Evolutionary conservation across 2,329 filamentous ascomycete species (phyloP).

Genomic region (Reticulascus tulasneorum): DNA sequence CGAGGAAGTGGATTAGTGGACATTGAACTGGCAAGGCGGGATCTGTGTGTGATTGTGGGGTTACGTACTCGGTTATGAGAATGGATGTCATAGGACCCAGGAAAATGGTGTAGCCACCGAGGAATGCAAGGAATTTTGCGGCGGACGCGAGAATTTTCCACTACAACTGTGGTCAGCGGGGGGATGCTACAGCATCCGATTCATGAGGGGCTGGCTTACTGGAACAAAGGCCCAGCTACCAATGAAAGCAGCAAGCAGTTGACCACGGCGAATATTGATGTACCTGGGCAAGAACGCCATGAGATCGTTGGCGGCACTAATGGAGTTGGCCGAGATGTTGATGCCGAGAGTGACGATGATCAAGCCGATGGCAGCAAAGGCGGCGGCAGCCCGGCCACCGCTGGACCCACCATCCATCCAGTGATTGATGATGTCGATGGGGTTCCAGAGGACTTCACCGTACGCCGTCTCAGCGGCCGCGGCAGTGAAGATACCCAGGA

Average conservation of each 20-base stretch:
- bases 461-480: constrained; percentile 45
- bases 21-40: too few relatives aligned
- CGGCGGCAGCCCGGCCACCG: constrained; percentile 37
- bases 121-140: constrained; percentile 18
- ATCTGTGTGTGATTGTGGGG: too few relatives aligned
- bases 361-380: constrained; percentile 48
- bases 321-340: constrained; percentile 44
- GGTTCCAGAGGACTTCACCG: constrained; percentile 42
- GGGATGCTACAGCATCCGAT: too few relatives aligned
- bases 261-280: constrained; percentile 26
- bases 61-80: constrained; percentile 32
- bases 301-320: constrained; percentile 27
- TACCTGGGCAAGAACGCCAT: constrained; percentile 23
- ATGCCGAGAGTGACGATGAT: constrained; percentile 53
- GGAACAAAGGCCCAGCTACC: constrained; percentile 57
- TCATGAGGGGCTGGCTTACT: too few relatives aligned
- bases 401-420: constrained; percentile 37
- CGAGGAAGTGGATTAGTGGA: too few relatives aligned
- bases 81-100: constrained; percentile 32
- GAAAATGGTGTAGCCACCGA: constrained; percentile 20
- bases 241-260: constrained; percentile 24
- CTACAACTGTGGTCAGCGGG: constrained; percentile 24
- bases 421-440: constrained; percentile 38
- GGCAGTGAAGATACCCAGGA: constrained; percentile 52
- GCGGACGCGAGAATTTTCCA: constrained; percentile 24